Evolutionary conservation across 305 asterid genomes (phyloP).

Genomic region (Solanum hybrid): DNA sequence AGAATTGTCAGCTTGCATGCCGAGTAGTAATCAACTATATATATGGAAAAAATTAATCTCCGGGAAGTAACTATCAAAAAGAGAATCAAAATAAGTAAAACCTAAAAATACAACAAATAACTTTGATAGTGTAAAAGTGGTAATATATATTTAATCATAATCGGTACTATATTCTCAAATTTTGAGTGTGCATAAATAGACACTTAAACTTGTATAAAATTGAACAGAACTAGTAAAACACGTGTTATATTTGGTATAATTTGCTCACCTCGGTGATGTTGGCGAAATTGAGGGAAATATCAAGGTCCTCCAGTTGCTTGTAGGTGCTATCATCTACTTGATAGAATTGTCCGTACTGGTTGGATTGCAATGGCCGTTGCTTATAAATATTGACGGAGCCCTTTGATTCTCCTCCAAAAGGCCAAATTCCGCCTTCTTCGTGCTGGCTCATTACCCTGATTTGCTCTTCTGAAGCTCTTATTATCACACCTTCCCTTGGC

Average conservation of each 20-base stretch:
- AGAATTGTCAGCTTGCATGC: neutral
- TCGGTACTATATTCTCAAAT: too few relatives aligned
- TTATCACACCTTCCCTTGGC: constrained; percentile 34
- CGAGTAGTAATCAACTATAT: too few relatives aligned
- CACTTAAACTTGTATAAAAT: too few relatives aligned
- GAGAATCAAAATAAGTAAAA: too few relatives aligned
- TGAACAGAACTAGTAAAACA: too few relatives aligned
- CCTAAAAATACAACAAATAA: too few relatives aligned
- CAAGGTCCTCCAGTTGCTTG: constrained; percentile 33
- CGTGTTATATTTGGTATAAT: too few relatives aligned
- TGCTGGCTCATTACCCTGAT: constrained; percentile 40
- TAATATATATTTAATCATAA: too few relatives aligned
- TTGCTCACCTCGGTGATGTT: constrained; percentile 42
- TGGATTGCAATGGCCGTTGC: constrained; percentile 26
- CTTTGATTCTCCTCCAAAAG: constrained; percentile 38
- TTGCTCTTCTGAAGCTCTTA: constrained; percentile 56
- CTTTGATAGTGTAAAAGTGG: too few relatives aligned
- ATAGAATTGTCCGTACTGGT: constrained; percentile 47
- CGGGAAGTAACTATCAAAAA: too few relatives aligned
- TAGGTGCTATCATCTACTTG: constrained; percentile 30
- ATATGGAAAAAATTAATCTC: neutral
- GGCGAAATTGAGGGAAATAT: constrained; percentile 35
- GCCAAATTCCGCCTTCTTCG: constrained; percentile 48
- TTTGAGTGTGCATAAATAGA: too few relatives aligned
- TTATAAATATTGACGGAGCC: constrained; percentile 31